Conservation (phyloP, 208 protist species). For the Tritrichomonas musculus region DNA sequence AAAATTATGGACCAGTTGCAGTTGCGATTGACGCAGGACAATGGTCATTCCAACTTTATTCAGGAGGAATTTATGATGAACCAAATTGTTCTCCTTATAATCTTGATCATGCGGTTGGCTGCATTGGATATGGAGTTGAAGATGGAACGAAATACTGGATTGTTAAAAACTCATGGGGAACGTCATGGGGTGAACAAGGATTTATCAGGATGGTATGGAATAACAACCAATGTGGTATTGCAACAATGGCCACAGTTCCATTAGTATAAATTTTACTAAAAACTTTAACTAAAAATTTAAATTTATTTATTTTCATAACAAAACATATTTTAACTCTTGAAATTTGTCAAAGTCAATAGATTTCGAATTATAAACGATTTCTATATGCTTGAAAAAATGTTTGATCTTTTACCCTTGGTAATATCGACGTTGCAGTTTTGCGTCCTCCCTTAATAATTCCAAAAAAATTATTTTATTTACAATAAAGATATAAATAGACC, state of each 20-base stretch:
- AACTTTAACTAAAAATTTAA: background rate
- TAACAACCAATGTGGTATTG: constrained; percentile 50
- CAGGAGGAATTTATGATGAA: constrained; percentile 46
- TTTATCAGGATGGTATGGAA: constrained; percentile 42
- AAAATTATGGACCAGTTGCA: background rate
- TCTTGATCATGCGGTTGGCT: constrained; percentile 46
- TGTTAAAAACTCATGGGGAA: too few species aligned
- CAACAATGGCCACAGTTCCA: constrained; percentile 34
- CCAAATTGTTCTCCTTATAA: background rate
- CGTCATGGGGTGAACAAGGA: constrained; percentile 46
- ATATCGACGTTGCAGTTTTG: too few species aligned
- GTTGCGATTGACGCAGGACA: background rate
- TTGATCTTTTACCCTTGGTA: too few species aligned
- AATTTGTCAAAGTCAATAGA: too few species aligned
- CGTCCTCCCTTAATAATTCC: too few species aligned
- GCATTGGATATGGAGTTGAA: constrained; percentile 35
- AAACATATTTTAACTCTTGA: too few species aligned
- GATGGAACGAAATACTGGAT: constrained; percentile 37
- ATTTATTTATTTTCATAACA: background rate
- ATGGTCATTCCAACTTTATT: constrained; percentile 43
- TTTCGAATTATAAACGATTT: too few species aligned
- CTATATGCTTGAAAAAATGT: too few species aligned
- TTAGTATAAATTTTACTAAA: background rate
- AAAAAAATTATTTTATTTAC: too few species aligned
- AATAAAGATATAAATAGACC: too few species aligned